A percentile compares a stretch with the other conserved stretches of the same genome.
phyloP scores from a whole-genome alignment of 345 rosid species.

The Psidium guajava region DNA sequence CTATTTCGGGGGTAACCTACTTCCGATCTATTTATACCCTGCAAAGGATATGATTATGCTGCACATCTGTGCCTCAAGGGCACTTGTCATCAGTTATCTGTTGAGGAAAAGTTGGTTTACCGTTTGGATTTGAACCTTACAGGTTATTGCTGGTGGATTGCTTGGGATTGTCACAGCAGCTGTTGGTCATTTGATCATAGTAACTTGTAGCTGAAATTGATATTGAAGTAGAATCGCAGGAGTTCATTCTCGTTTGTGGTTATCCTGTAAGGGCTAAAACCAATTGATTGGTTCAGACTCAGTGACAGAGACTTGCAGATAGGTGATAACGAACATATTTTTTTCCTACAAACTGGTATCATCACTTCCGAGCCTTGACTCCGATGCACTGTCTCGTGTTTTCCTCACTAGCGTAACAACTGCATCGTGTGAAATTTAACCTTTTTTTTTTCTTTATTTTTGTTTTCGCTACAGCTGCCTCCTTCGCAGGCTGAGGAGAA shows the following conservation, averaged over 20 bases:
- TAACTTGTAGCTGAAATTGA: not conserved
- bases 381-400: not conserved
- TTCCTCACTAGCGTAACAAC: not conserved
- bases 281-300: not conserved
- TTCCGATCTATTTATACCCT: not conserved
- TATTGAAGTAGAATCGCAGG: not conserved
- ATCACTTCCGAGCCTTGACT: not conserved
- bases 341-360: not conserved
- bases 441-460: not conserved
- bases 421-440: not conserved
- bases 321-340: not conserved
- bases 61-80: not conserved
- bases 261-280: not conserved
- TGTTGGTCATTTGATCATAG: slow-evolving; percentile 30
- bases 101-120: not conserved
- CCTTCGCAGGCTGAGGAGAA: not conserved
- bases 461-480: not conserved
- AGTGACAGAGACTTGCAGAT: not conserved
- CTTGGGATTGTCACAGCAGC: slow-evolving; percentile 45
- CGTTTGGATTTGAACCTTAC: not conserved
- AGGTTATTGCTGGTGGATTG: slow-evolving; percentile 73
- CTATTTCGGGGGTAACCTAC: not conserved
- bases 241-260: not conserved
- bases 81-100: not conserved
- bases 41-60: not conserved